phyloP scores from a whole-genome alignment of 148 eudicot species.

The Simmondsia chinensis region DNA sequence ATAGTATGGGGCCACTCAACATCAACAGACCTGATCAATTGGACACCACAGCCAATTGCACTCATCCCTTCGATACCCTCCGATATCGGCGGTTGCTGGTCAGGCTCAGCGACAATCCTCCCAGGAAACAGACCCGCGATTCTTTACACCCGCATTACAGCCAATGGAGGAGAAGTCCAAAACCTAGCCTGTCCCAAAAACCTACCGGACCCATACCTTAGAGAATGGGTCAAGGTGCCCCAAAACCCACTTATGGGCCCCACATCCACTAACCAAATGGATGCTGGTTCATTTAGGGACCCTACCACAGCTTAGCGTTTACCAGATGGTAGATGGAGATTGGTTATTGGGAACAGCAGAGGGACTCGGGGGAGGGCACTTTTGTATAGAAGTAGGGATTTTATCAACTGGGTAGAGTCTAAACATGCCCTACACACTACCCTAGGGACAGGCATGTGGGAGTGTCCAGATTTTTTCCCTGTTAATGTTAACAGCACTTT shows the following conservation, averaged over 20 bases:
- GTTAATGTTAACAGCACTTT: slow-evolving; percentile 13
- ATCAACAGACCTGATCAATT: slow-evolving; percentile 45
- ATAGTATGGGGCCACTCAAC: slow-evolving; percentile 56
- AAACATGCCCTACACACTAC: slow-evolving; percentile 12
- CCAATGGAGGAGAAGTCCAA: slow-evolving; percentile 17
- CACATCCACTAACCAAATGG: slow-evolving; percentile 3
- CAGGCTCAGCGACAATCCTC: slow-evolving; percentile 46
- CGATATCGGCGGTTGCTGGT: slow-evolving; percentile 46
- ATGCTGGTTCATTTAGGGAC: slow-evolving; percentile 18
- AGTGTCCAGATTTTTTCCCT: slow-evolving; percentile 32
- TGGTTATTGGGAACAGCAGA: slow-evolving; percentile 5
- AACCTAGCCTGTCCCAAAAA: slow-evolving; percentile 41
- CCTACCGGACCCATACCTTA: slow-evolving; percentile 39
- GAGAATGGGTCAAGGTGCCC: slow-evolving; percentile 36
- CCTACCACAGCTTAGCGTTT: slow-evolving; percentile 37
- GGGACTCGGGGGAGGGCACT: slow-evolving; percentile 9
- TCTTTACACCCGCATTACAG: slow-evolving; percentile 27
- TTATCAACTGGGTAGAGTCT: slow-evolving; percentile 11
- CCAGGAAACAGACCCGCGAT: slow-evolving; percentile 30
- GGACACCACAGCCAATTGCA: slow-evolving; percentile 36
- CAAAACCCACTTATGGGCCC: slow-evolving; percentile 29
- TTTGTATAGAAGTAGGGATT: slow-evolving; percentile 22
- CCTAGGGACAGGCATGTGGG: slow-evolving; percentile 21
- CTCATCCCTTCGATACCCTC: slow-evolving; percentile 24
- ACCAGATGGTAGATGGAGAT: slow-evolving; percentile 23